Base-by-base conservation (phyloP, 768 basidiomycete species). In the Erythrobasidium yunnanense region DNA sequence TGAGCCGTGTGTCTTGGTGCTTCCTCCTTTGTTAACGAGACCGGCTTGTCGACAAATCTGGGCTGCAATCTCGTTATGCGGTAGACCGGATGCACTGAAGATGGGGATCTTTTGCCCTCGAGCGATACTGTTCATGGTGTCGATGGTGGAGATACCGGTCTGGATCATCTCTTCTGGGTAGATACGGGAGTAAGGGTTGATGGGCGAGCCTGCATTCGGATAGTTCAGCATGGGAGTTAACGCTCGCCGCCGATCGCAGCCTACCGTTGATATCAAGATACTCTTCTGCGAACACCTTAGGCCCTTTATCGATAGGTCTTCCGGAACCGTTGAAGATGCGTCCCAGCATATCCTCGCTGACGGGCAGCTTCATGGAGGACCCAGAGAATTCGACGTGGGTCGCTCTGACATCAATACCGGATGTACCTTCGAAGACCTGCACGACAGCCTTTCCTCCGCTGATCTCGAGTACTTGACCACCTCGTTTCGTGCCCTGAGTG, bases 121-220 rank as follows among this genome's bases (percentile, higher is more conserved):
- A 68, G 95, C 95, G 75, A 99, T 99, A 66, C 93, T 93, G 79
- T 99, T 92, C 90, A 93, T 93, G 46, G 84, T 84, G 76, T 93
- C 90, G 74, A 93, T 92, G 25, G 95, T 99, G 47, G 95, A 99
- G 74, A 97, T 97, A 78, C 95, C 95, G 34, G 95, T 99, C 78
- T 99, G 95, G 70, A 99, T 97, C 95, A 99, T 99, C 79, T 99
- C 95, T 78, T 97, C 95, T 67, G 95, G 95, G 80, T 99, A 97
- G 79, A 96, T 97, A 76, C 95, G 91, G 69, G 88, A 89, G 77
- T 85, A 93, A 22, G 90, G 90, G 77, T 93, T 99, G 79, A 97
- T 99, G 47, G 95, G 95, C 3, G 90, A 93, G 68, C 92, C 92
- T 93, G 70, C 47, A 33, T n/a, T n/a, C n/a, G 11, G 38, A 25